phyloP scores from a whole-genome alignment of 768 basidiomycete species.

The Tulasnella calospora region DNA sequence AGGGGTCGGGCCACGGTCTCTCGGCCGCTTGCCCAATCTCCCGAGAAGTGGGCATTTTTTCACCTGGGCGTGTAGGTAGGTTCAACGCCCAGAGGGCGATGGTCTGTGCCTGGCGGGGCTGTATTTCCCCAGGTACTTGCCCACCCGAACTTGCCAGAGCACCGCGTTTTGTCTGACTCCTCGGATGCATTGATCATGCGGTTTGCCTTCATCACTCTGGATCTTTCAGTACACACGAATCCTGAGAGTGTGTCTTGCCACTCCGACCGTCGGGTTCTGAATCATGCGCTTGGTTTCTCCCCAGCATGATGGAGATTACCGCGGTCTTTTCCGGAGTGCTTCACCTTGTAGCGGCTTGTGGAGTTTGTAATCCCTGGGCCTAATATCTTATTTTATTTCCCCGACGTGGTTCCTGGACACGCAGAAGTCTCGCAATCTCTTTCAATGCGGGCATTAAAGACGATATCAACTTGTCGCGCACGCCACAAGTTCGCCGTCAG shows the following conservation, averaged over 20 bases:
- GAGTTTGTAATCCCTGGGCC: neutral
- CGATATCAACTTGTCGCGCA: neutral
- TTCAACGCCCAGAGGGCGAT: neutral
- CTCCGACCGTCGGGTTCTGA: too few relatives aligned
- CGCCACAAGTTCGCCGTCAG: neutral
- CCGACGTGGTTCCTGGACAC: neutral
- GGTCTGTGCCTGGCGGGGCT: too few relatives aligned
- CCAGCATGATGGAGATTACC: neutral
- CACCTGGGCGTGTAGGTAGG: neutral
- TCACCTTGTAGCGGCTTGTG: neutral
- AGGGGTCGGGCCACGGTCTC: too few relatives aligned
- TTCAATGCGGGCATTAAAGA: neutral
- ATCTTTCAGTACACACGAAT: too few relatives aligned
- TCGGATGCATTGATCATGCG: neutral
- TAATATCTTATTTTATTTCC: too few relatives aligned
- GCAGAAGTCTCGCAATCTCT: neutral
- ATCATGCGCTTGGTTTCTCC: too few relatives aligned
- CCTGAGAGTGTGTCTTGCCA: too few relatives aligned
- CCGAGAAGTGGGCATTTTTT: too few relatives aligned
- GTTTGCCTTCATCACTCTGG: neutral
- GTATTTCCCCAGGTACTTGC: too few relatives aligned
- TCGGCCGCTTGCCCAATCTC: too few relatives aligned
- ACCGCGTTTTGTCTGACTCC: neutral
- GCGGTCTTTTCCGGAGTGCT: neutral
- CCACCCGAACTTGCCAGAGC: neutral